A percentile compares a stretch with the other conserved stretches of the same genome.
Evolutionary conservation across 805 yeast species (phyloP).

Genomic region (Metschnikowia similis): DNA sequence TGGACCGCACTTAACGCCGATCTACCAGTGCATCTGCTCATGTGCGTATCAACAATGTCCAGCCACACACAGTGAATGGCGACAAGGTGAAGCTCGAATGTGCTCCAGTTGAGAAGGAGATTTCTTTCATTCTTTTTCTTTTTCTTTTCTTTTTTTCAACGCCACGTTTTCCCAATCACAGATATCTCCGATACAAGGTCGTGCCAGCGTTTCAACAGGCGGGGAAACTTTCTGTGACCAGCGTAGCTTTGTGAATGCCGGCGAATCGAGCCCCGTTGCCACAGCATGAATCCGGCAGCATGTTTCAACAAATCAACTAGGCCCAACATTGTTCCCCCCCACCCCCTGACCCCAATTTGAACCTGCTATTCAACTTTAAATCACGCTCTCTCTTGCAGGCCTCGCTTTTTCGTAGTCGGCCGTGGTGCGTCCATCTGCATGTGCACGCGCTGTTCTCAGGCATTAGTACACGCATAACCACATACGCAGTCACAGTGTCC

Average conservation of each 20-base stretch:
- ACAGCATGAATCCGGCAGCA: background rate
- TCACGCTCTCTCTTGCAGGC: background rate
- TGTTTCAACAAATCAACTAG: background rate
- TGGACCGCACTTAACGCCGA: background rate
- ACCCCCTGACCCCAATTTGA: no score
- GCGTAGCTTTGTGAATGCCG: background rate
- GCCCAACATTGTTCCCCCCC: background rate
- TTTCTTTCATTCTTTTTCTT: no score
- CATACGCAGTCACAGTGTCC: conserved; percentile 1
- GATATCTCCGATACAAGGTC: background rate
- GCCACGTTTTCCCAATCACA: no score
- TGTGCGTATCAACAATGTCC: background rate
- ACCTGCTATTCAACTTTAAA: background rate
- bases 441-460: background rate
- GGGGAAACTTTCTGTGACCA: background rate
- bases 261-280: background rate
- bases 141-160: no score
- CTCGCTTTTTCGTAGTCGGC: background rate
- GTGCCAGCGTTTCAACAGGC: no score
- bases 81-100: background rate
- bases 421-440: background rate
- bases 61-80: background rate
- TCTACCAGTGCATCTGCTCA: background rate
- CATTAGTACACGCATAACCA: conserved; percentile 1
- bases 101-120: background rate